Evolutionary conservation across 352 stramenopile genomes (phyloP).

Genomic region (Blastocystis sp.): DNA sequence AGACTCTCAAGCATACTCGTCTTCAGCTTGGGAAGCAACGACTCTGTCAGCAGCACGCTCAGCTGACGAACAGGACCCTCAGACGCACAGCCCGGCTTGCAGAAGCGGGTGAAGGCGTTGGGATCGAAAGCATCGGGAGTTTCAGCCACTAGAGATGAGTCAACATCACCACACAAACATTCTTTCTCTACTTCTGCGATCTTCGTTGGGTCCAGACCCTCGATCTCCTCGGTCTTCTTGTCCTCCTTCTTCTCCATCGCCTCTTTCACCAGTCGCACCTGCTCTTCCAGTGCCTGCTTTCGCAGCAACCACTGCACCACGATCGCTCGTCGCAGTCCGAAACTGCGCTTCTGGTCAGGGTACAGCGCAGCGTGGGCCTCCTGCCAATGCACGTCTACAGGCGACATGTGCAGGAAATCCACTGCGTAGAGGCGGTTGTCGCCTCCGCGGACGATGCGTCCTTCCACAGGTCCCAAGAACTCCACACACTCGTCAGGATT

Average conservation of each 20-base stretch:
- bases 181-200: constrained; percentile 23
- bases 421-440: constrained; percentile 55
- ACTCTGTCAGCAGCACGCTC: background rate
- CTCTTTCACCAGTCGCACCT: background rate
- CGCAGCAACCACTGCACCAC: constrained; percentile 48
- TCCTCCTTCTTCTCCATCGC: constrained; percentile 3
- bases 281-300: background rate
- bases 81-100: background rate
- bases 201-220: background rate
- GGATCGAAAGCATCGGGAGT: constrained; percentile 18
- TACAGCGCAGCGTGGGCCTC: background rate
- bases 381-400: constrained; percentile 25
- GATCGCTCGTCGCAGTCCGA: background rate
- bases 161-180: background rate
- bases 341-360: background rate
- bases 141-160: background rate
- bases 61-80: background rate
- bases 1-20: background rate
- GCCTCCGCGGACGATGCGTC: constrained; percentile 23
- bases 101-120: constrained; percentile 49
- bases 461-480: constrained; percentile 58
- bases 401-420: constrained; percentile 42
- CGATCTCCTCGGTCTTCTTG: background rate
- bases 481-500: background rate
- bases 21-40: background rate